Base-by-base conservation (phyloP, 2,329 filamentous ascomycete species). In the Sclerotinia nivalis region DNA sequence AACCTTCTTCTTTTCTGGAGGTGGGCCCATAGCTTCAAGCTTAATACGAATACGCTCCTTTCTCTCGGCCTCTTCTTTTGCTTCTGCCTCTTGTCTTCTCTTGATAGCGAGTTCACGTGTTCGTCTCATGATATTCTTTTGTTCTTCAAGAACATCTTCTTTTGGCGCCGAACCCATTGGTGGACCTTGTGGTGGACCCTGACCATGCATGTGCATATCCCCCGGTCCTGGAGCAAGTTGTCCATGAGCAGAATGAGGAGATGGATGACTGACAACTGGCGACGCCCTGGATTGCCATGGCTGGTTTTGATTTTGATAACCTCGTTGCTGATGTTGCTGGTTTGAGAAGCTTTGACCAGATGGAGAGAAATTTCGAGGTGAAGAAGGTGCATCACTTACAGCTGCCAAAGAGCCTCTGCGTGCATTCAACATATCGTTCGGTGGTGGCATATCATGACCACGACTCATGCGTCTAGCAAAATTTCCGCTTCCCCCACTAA, bases 401-500 rank as follows among this genome's bases (percentile, higher is more conserved):
- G 81, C 84, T 31, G 83, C 80, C 40, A 86, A 77, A 1, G 87
- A 87, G 37, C 81, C 80, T 71, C 85, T 81, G 28, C 84, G 82
- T 22, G 80, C 79, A 68, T 80, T 81, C 18, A 83, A 74, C 34
- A 83, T 73, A n/a, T 80, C 78, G 40, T 76, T 74, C 25, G 76
- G 76, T 40, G 75, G 74, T 52, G 75, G 74, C 71, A 78, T 74
- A 60, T 79, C 77, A 68, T 77, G 77, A 65, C 73, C 76, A 68
- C 75, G 75, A 66, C 77, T 79, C 76, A 79, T 77, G 56, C 78
- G 75, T 66, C 77, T 72, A 49, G 91, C 85, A 73, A 89, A 87
- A 50, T 87, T 85, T 71, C 91, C 90, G 79, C 93, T 97, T 71
- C 91, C 92, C 69, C 93, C 93, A 79, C 94, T 97, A 54, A 97